A percentile compares a stretch with the other conserved stretches of the same genome.
Conservation (phyloP, 805 yeast genomes). For the Hanseniaspora vineae region DNA sequence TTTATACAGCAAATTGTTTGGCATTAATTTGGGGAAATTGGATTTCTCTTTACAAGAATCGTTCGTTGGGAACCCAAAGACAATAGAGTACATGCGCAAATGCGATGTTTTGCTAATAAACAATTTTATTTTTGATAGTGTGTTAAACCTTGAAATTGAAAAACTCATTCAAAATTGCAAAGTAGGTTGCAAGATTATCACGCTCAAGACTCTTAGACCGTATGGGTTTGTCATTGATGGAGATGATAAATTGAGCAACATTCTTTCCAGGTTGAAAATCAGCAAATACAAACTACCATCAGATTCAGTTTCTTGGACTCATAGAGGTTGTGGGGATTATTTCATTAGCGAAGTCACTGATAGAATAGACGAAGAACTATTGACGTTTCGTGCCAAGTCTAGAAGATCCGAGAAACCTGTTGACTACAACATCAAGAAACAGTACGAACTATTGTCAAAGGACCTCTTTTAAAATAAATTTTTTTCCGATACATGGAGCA, state of each 20-base stretch:
- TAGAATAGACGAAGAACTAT: conserved; percentile 22
- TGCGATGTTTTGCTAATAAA: conserved; percentile 70
- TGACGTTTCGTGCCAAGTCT: conserved; percentile 3
- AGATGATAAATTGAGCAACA: conserved; percentile 37
- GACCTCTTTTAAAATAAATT: no score
- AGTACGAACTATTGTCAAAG: no score
- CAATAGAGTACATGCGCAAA: conserved; percentile 37
- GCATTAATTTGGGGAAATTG: conserved; percentile 45
- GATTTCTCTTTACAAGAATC: conserved; percentile 53
- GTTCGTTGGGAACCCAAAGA: conserved; percentile 53
- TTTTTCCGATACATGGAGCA: no score
- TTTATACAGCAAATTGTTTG: conserved; percentile 47
- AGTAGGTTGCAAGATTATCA: conserved; percentile 67
- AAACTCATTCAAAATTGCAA: conserved; percentile 48
- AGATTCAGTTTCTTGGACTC: conserved; percentile 82
- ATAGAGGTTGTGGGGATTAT: conserved; percentile 63
- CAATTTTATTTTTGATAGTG: conserved; percentile 73
- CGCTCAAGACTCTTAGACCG: conserved; percentile 68
- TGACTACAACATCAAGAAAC: not conserved
- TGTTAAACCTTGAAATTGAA: conserved; percentile 55
- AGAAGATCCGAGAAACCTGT: not conserved
- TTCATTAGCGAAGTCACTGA: conserved; percentile 58
- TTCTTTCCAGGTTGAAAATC: conserved; percentile 54
- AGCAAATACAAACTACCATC: conserved; percentile 50
- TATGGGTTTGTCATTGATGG: conserved; percentile 30